These are phyloP conservation scores for Debaryomyces robertsiae DNA, from an alignment of 1,139 yeast genomes.

Conservation along the genomic window DNA sequence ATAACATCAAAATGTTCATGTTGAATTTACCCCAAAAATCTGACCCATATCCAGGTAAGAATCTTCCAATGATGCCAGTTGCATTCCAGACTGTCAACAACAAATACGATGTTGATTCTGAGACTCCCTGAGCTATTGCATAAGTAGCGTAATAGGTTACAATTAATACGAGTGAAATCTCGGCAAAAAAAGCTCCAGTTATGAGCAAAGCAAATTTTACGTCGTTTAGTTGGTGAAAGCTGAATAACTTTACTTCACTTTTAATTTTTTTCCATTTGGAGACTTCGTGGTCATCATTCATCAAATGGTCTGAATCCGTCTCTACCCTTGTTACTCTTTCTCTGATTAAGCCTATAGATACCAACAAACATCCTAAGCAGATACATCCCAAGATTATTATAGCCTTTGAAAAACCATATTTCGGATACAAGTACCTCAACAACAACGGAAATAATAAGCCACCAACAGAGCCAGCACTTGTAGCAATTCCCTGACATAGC, in stretches of 20 bases:
- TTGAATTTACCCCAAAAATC: constrained; percentile 44
- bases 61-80: constrained; percentile 42
- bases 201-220: constrained; percentile 27
- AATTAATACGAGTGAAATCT: constrained; percentile 55
- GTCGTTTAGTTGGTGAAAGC: constrained; percentile 19
- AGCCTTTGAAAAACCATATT: constrained; percentile 65
- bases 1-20: constrained; percentile 39
- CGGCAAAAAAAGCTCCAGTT: constrained; percentile 50
- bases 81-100: constrained; percentile 44
- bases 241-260: constrained; percentile 11
- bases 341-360: constrained; percentile 43
- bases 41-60: constrained; percentile 41
- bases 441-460: constrained; percentile 63
- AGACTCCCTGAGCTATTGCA: constrained; percentile 43
- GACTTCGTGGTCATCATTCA: constrained; percentile 3
- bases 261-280: constrained; percentile 11
- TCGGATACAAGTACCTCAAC: constrained; percentile 52
- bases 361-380: constrained; percentile 39
- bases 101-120: constrained; percentile 38
- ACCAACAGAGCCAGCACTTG: constrained; percentile 66
- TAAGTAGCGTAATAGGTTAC: constrained; percentile 48
- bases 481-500: constrained; percentile 56
- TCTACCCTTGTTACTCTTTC: constrained; percentile 42
- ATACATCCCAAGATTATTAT: constrained; percentile 58
- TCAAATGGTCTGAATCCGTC: neutral